These are phyloP conservation scores for Vicia villosa DNA, from an alignment of 306 rosid species.

Conservation along the genomic window DNA sequence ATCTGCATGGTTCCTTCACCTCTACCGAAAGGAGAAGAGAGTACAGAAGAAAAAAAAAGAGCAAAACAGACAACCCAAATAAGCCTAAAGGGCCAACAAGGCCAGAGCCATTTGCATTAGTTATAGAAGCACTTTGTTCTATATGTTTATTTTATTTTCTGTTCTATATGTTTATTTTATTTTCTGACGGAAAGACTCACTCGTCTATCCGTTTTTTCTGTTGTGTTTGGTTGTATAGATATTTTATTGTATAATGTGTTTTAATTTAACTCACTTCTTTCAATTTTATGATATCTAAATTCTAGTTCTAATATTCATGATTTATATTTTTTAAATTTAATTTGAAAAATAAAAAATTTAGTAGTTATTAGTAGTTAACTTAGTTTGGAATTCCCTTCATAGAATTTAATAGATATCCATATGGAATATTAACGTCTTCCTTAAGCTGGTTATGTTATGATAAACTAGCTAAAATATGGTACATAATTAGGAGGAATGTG, in stretches of 20 bases:
- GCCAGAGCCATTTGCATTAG: conserved; percentile 13
- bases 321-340: not conserved
- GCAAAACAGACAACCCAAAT: not conserved
- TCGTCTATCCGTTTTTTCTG: not conserved
- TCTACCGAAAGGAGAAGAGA: conserved; percentile 6
- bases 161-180: not conserved
- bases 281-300: not conserved
- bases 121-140: conserved; percentile 6
- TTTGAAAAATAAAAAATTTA: not conserved
- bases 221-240: not conserved
- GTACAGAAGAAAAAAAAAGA: conserved; percentile 16
- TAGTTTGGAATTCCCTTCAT: not conserved
- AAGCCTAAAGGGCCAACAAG: conserved; percentile 9
- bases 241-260: not conserved
- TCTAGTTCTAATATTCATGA: not conserved
- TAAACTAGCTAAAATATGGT: not conserved
- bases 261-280: not conserved
- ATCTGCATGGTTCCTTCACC: conserved; percentile 1
- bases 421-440: conserved; percentile 6
- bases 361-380: not conserved
- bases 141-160: not conserved
- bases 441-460: not conserved
- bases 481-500: conserved; percentile 18
- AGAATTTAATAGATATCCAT: not conserved
- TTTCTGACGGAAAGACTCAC: not conserved